Evolutionary conservation across 2,329 filamentous ascomycete genomes (phyloP), one percentile per base, ranked within the genome.

Genomic region (Cucurbitaria berberidis): DNA sequence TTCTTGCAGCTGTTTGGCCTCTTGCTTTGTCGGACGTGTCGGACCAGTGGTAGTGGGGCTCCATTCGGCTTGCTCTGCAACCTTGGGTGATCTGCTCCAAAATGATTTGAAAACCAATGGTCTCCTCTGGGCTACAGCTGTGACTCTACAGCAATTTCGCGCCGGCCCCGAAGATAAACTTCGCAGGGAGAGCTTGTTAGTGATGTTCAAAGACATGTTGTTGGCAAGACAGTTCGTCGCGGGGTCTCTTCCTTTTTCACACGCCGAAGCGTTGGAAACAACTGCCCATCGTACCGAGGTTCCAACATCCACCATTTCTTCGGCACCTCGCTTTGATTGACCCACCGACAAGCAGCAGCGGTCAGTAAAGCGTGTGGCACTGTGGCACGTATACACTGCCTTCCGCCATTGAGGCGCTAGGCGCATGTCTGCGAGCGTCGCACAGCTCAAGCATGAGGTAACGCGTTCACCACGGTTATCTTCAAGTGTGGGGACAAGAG

Each of bases 401-500:
- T 26, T 55, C 46, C 48, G 39, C 51, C 29, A 53, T 56, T 60
- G 56, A 67, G 59, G 55, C 57, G 66, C 71, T 68, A 75, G 67
- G 82, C 86, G 84, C 77, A 89, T 89, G 86, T 86, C 85, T 77
- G 78, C 80, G 72, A 80, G 80, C 65, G 81, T 84, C 63, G 80
- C 83, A 73, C 84, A 84, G 74, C 82, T 89, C 68, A 87, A 87
- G 76, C 84, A 89, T 87, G 86, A 89, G 81, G 84, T 86, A 76
- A 34, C 30, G 30, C 15, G 30, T 34, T 34, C 16, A 34, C 30
- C 30, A 34, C 16, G 16, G 13, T 16, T 34, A 4, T 34, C 3
- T 34, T 13, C 13, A 5, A n/a, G 13, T 34, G 30, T 34, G 30
- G 30, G 30, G 13, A 30, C 5, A 34, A 6, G 15, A 34, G 13